Conservation (phyloP, 2,329 filamentous ascomycete species). For the Colletotrichum chrysophilum region DNA sequence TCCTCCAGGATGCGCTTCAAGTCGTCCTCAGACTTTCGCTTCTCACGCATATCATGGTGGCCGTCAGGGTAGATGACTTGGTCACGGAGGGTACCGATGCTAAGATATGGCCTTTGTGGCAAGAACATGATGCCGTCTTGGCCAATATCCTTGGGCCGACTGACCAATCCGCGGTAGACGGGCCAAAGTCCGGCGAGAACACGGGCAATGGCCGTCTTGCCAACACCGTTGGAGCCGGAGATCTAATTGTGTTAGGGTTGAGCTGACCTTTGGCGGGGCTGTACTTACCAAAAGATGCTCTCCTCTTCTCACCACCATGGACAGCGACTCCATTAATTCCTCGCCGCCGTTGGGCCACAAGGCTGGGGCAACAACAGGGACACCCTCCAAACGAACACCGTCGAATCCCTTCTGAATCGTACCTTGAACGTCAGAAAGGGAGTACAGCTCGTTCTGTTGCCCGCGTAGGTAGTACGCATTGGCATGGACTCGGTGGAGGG, state of each 20-base stretch:
- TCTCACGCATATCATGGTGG: slow-evolving; percentile 89
- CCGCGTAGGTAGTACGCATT: slow-evolving; percentile 80
- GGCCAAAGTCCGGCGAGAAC: slow-evolving; percentile 95
- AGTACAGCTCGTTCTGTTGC: slow-evolving; percentile 80
- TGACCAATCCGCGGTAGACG: slow-evolving; percentile 90
- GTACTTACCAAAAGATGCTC: slow-evolving; percentile 78
- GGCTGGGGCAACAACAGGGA: slow-evolving; percentile 88
- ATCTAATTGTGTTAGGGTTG: slow-evolving; percentile 54
- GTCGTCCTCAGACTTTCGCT: slow-evolving; percentile 78
- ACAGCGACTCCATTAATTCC: slow-evolving; percentile 86
- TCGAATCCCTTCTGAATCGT: slow-evolving; percentile 96
- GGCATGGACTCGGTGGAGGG: slow-evolving; percentile 91
- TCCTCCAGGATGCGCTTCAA: slow-evolving; percentile 81
- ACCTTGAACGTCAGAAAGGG: slow-evolving; percentile 88
- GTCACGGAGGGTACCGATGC: slow-evolving; percentile 89
- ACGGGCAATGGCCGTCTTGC: slow-evolving; percentile 87
- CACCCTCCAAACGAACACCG: slow-evolving; percentile 89
- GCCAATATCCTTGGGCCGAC: slow-evolving; percentile 79
- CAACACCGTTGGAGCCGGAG: slow-evolving; percentile 92
- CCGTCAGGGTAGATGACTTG: slow-evolving; percentile 98
- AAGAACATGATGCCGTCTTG: slow-evolving; percentile 98
- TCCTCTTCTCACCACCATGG: slow-evolving; percentile 86
- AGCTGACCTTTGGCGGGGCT: background rate
- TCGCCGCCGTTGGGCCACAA: slow-evolving; percentile 91
- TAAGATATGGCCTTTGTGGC: slow-evolving; percentile 91